A percentile compares a stretch with the other conserved stretches of the same genome.
phyloP scores from a whole-genome alignment of 345 rosid species.

The Camelina laxa region DNA sequence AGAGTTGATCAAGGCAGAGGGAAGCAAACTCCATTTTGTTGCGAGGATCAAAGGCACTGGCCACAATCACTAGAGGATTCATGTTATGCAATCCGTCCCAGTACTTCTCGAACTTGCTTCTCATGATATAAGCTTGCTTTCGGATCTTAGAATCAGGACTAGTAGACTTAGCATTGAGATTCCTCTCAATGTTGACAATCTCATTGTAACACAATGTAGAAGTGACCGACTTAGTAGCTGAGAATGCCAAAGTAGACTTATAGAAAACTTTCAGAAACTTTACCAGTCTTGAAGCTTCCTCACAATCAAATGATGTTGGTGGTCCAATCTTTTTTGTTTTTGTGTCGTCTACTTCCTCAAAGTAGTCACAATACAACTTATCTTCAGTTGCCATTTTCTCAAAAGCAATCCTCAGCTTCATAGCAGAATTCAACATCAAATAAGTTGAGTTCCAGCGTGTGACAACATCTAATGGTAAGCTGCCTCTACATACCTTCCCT shows the following conservation, averaged over 20 bases:
- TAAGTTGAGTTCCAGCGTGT: too few species aligned
- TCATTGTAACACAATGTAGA: too few species aligned
- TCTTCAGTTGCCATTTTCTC: too few species aligned
- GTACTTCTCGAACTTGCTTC: not conserved
- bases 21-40: not conserved
- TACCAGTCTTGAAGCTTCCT: not conserved
- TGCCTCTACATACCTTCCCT: too few species aligned
- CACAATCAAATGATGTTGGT: not conserved
- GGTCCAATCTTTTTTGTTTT: not conserved
- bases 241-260: too few species aligned
- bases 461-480: too few species aligned
- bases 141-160: too few species aligned
- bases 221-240: too few species aligned
- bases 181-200: too few species aligned
- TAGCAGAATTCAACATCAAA: too few species aligned
- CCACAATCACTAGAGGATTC: not conserved
- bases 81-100: not conserved
- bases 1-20: not conserved
- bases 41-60: not conserved
- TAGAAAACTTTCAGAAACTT: not conserved
- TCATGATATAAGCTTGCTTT: not conserved
- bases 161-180: too few species aligned
- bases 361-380: not conserved
- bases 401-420: too few species aligned
- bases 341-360: not conserved